phyloP scores from a whole-genome alignment of 2,329 filamentous ascomycete species.

The Colletotrichum endophyticum region DNA sequence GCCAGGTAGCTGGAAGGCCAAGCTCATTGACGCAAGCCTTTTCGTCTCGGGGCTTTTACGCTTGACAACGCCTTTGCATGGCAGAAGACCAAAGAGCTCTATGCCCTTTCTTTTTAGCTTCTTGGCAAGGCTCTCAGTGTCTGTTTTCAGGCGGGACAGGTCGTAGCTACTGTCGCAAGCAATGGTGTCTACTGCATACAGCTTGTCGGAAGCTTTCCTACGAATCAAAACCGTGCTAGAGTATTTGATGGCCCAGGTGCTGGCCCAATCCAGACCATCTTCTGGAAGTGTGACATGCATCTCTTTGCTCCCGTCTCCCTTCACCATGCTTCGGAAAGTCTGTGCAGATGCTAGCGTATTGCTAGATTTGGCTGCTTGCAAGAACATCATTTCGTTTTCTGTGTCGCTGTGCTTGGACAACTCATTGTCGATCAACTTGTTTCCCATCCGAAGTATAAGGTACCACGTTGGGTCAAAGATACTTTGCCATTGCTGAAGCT shows the following conservation, averaged over 20 bases:
- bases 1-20: neutral
- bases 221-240: neutral
- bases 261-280: neutral
- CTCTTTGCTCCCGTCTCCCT: neutral
- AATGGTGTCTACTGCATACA: neutral
- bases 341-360: too few relatives aligned
- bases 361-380: too few relatives aligned
- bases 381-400: fast-evolving
- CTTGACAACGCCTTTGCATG: neutral
- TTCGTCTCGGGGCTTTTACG: neutral
- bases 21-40: neutral
- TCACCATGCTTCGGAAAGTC: neutral
- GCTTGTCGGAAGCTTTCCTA: neutral
- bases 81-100: neutral
- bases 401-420: neutral
- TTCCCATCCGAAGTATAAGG: neutral
- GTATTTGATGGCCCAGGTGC: neutral
- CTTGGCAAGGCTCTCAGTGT: neutral
- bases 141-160: neutral
- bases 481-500: neutral
- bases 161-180: neutral
- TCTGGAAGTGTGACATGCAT: neutral
- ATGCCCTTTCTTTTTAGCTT: neutral
- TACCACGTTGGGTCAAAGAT: neutral
- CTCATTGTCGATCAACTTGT: neutral